These are phyloP conservation scores for Margaritispora aquatica DNA, from an alignment of 495 filamentous ascomycete genomes.

Conservation along the genomic window DNA sequence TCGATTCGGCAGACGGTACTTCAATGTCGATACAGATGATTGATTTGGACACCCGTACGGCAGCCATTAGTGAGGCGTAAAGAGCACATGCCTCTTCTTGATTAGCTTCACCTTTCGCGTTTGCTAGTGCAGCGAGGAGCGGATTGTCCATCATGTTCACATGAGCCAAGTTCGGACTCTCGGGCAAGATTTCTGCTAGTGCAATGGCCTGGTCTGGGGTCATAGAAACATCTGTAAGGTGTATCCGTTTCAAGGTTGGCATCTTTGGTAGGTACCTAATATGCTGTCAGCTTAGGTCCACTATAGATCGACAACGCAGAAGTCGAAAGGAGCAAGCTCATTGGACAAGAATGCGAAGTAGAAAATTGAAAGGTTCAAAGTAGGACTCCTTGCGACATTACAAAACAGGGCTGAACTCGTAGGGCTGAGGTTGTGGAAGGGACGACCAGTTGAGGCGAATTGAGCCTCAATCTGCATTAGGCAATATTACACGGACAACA, in stretches of 20 bases:
- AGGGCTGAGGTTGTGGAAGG: neutral
- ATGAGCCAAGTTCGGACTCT: slow-evolving; percentile 76
- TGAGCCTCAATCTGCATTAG: slow-evolving; percentile 14
- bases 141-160: slow-evolving; percentile 84
- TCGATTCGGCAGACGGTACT: slow-evolving; percentile 67
- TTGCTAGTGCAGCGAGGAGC: slow-evolving; percentile 56
- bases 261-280: slow-evolving; percentile 72
- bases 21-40: slow-evolving; percentile 91
- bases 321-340: neutral
- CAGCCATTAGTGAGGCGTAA: slow-evolving; percentile 86
- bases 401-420: neutral
- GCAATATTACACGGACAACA: neutral
- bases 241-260: slow-evolving; percentile 73
- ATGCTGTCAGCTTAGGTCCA: slow-evolving; percentile 14
- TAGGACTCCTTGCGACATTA: neutral
- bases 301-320: slow-evolving; percentile 3
- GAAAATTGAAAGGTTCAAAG: neutral
- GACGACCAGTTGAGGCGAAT: slow-evolving; percentile 1
- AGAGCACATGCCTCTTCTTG: slow-evolving; percentile 93
- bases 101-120: slow-evolving; percentile 59
- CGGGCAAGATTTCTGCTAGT: slow-evolving; percentile 82
- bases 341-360: neutral
- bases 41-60: slow-evolving; percentile 73
- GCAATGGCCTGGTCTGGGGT: slow-evolving; percentile 82
- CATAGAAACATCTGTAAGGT: slow-evolving; percentile 82